Percentiles rank a stretch among this genome's conserved stretches.
Conservation (phyloP, 805 yeast species). For the Middelhovenomyces tepae region DNA sequence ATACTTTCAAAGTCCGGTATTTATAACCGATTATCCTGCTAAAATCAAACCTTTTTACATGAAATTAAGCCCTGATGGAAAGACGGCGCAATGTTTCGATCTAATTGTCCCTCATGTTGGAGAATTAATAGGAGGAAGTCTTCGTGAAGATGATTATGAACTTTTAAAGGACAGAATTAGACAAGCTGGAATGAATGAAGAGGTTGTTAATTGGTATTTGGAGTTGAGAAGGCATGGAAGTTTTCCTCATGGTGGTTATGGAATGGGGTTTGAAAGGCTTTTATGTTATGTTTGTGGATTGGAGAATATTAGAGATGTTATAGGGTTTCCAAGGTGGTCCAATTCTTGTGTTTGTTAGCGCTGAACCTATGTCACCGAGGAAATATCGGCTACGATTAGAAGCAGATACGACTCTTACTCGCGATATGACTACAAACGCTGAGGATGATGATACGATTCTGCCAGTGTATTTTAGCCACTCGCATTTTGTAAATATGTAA, state of each 20-base stretch:
- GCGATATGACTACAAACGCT: not conserved
- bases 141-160: slow-evolving; percentile 66
- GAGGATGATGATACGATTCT: slow-evolving; percentile 1
- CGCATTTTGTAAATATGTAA: slow-evolving; percentile 5
- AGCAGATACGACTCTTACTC: not conserved
- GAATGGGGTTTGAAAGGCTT: slow-evolving; percentile 87
- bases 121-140: slow-evolving; percentile 88
- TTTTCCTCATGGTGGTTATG: slow-evolving; percentile 95
- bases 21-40: slow-evolving; percentile 81
- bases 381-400: not conserved
- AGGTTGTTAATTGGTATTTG: slow-evolving; percentile 70
- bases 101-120: slow-evolving; percentile 85
- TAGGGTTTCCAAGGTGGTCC: slow-evolving; percentile 77
- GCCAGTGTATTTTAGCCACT: slow-evolving; percentile 3
- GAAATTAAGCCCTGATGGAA: slow-evolving; percentile 38
- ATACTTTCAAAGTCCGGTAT: slow-evolving; percentile 61
- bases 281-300: slow-evolving; percentile 62
- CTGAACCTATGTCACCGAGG: not conserved
- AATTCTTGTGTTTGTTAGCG: slow-evolving; percentile 39
- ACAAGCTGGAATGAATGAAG: slow-evolving; percentile 44
- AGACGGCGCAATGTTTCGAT: slow-evolving; percentile 86
- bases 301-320: slow-evolving; percentile 77
- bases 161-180: slow-evolving; percentile 42
- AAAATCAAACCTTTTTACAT: slow-evolving; percentile 84
- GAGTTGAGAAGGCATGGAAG: slow-evolving; percentile 67